Evolutionary conservation across 495 filamentous ascomycete species (phyloP).

Genomic region (Chaetomidium leptoderma): DNA sequence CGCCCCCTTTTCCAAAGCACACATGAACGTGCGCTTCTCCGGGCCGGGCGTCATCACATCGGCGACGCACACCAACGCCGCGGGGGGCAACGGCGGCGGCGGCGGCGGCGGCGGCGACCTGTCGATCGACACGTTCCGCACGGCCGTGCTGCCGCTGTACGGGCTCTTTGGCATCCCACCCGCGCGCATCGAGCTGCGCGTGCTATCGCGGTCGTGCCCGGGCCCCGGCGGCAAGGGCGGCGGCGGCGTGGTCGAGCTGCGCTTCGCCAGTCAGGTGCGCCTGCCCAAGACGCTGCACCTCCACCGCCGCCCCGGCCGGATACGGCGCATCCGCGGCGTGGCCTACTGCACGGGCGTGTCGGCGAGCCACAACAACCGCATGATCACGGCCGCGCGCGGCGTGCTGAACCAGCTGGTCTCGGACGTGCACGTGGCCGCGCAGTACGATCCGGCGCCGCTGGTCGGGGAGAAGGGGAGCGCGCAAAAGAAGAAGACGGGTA

Average conservation of each 20-base stretch:
- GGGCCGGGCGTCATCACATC: conserved; percentile 93
- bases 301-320: conserved; percentile 68
- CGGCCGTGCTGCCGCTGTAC: conserved; percentile 84
- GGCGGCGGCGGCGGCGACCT: conserved; percentile 74
- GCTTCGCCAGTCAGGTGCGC: conserved; percentile 86
- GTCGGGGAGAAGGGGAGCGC: conserved; percentile 58
- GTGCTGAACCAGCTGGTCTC: conserved; percentile 78
- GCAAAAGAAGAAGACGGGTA: conserved; percentile 47
- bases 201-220: conserved; percentile 71
- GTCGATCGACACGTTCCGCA: conserved; percentile 86
- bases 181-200: conserved; percentile 79
- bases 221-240: conserved; percentile 70
- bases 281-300: conserved; percentile 93
- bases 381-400: conserved; percentile 87
- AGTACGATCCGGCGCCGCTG: conserved; percentile 68
- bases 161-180: conserved; percentile 79
- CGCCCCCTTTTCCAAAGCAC: conserved; percentile 86
- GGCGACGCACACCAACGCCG: conserved; percentile 58
- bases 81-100: too few relatives aligned
- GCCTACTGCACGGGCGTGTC: conserved; percentile 88
- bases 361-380: conserved; percentile 85
- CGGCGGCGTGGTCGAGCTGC: conserved; percentile 85
- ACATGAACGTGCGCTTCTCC: conserved; percentile 80
- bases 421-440: conserved; percentile 73
- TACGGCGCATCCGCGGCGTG: conserved; percentile 86